Evolutionary conservation across 2,329 filamentous ascomycete species (phyloP).

Genomic region (Leptosphaerulina australis): DNA sequence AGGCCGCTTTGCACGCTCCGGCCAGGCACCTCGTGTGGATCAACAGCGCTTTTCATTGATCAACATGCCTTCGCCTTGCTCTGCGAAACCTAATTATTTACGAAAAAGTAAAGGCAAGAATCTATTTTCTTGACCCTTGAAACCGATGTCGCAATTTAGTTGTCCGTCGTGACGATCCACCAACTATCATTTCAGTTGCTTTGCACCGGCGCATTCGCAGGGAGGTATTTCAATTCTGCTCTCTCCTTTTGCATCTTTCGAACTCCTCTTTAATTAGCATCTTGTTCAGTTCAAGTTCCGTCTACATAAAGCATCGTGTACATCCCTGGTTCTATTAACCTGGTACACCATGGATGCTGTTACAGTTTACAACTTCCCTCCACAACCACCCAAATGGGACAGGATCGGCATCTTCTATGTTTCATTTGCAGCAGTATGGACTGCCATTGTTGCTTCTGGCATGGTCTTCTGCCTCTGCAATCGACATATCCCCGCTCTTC

Average conservation of each 20-base stretch:
- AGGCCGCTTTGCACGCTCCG: background rate
- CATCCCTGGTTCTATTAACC: background rate
- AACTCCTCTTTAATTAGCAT: background rate
- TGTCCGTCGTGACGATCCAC: background rate
- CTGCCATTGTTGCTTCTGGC: slow-evolving; percentile 19
- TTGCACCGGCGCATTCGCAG: background rate
- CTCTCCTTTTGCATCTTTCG: background rate
- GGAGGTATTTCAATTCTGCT: background rate
- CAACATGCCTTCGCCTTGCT: slow-evolving; percentile 1
- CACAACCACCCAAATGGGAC: slow-evolving; percentile 22
- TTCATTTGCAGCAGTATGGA: slow-evolving; percentile 23
- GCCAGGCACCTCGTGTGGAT: slow-evolving; percentile 7
- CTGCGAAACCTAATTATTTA: background rate
- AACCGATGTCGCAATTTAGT: background rate
- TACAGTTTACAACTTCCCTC: slow-evolving; percentile 25
- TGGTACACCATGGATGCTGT: slow-evolving; percentile 12
- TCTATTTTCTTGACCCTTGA: background rate
- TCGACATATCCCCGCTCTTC: slow-evolving; percentile 21
- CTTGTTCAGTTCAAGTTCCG: background rate
- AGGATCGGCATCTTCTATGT: slow-evolving; percentile 24
- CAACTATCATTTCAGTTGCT: background rate
- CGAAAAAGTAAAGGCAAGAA: background rate
- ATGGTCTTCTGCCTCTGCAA: slow-evolving; percentile 27
- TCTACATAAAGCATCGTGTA: background rate
- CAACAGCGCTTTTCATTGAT: slow-evolving; percentile 1